Percentiles rank a stretch among this genome's conserved stretches.
These are phyloP conservation scores for Clarkia xantiana DNA, from an alignment of 345 rosid genomes.

Conservation along the genomic window DNA sequence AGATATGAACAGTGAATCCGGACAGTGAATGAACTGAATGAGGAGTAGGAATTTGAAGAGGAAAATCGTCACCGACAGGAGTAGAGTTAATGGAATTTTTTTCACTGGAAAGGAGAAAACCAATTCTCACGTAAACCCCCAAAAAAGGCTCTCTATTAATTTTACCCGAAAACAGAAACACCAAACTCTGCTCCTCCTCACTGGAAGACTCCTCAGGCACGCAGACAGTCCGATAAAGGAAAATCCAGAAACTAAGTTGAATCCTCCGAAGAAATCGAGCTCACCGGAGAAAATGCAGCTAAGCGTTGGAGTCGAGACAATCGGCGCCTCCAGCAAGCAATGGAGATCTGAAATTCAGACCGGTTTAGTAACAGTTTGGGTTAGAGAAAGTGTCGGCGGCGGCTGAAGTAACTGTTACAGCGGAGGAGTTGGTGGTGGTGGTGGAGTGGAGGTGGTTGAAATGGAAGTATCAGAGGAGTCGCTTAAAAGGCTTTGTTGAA, in stretches of 20 bases:
- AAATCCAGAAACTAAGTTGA: neutral
- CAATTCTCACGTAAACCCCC: too few species aligned
- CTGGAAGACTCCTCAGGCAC: neutral
- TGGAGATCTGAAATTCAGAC: constrained; percentile 17
- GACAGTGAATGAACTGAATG: too few species aligned
- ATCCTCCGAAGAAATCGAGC: constrained; percentile 8
- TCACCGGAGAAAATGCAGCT: constrained; percentile 29
- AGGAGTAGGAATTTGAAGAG: too few species aligned
- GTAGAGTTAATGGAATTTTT: too few species aligned
- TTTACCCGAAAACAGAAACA: too few species aligned
- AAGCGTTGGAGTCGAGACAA: constrained; percentile 2
- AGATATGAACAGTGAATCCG: too few species aligned
- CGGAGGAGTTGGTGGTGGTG: constrained; percentile 7
- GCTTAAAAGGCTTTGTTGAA: constrained; percentile 3
- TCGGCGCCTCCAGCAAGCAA: constrained; percentile 2
- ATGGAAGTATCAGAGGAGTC: constrained; percentile 12
- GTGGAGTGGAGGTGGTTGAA: constrained; percentile 9
- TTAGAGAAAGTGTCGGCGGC: neutral
- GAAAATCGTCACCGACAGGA: too few species aligned
- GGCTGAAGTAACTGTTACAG: constrained; percentile 7
- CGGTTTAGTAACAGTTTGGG: neutral
- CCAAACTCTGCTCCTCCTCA: neutral
- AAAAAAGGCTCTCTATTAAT: too few species aligned
- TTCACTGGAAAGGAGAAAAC: too few species aligned
- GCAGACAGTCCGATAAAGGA: constrained; percentile 1